Evolutionary conservation across 164 flowering plant species (phyloP).

Genomic region (Euptelea pleiosperma): DNA sequence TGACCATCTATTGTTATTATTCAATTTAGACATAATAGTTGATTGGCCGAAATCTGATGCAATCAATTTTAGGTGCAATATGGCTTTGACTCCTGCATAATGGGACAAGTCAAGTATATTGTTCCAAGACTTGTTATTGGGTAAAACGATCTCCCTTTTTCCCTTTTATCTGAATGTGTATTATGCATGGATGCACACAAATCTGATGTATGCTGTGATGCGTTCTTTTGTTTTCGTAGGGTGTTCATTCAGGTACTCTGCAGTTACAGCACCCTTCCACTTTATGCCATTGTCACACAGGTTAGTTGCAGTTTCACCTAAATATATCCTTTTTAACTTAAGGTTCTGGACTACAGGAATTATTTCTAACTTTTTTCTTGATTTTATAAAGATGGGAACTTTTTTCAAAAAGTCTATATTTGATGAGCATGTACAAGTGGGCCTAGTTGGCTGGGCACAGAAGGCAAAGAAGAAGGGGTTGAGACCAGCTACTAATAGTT

Average conservation of each 20-base stretch:
- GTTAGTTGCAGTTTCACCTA: conserved; percentile 20
- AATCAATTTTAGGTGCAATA: conserved; percentile 25
- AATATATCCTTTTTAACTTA: not conserved
- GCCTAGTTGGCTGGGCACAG: conserved; percentile 49
- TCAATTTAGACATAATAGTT: not conserved
- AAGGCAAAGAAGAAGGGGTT: conserved; percentile 35
- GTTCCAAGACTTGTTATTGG: conserved; percentile 69
- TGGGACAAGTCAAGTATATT: conserved; percentile 49
- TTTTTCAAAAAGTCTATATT: conserved; percentile 42
- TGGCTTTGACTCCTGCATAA: conserved; percentile 56
- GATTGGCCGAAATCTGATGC: not conserved
- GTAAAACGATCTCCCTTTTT: conserved; percentile 24
- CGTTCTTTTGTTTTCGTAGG: conserved; percentile 13
- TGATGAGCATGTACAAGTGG: conserved; percentile 40
- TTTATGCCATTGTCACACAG: conserved; percentile 68
- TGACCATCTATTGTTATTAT: not conserved
- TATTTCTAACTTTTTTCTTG: not conserved
- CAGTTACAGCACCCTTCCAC: conserved; percentile 40
- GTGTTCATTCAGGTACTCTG: conserved; percentile 33
- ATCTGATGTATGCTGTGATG: not conserved
- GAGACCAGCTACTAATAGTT: conserved; percentile 14
- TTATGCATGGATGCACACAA: no score
- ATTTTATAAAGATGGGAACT: conserved; percentile 58
- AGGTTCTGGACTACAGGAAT: not conserved
- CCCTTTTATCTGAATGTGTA: no score